Evolutionary conservation across 179 eudicot genomes (phyloP).

Genomic region (Camellia oleifera): DNA sequence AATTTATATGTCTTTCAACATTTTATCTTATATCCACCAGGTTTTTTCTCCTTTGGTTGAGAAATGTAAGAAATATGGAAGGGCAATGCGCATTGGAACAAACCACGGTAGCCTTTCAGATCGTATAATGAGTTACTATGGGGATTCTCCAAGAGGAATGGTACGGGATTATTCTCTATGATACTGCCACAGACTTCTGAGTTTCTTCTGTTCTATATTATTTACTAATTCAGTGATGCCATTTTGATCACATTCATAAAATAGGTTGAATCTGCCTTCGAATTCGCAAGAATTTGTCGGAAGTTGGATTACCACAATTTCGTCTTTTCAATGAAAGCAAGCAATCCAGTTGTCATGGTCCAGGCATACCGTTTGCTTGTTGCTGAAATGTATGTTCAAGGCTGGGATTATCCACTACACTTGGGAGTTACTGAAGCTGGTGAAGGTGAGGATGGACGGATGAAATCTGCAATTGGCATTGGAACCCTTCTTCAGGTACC

Average conservation of each 20-base stretch:
- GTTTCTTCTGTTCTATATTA: neutral
- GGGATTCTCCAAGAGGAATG: slow-evolving; percentile 99
- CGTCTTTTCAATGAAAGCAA: slow-evolving; percentile 97
- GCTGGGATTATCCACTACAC: slow-evolving; percentile 97
- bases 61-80: slow-evolving; percentile 92
- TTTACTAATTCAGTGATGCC: slow-evolving; percentile 10
- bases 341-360: slow-evolving; percentile 98
- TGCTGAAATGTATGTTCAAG: slow-evolving; percentile 92
- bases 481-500: slow-evolving; percentile 98
- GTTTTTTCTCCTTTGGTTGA: slow-evolving; percentile 94
- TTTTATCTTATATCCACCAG: slow-evolving; percentile 33
- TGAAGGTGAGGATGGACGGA: slow-evolving; percentile 98
- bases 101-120: slow-evolving; percentile 99
- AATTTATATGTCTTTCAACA: neutral
- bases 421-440: slow-evolving; percentile 99
- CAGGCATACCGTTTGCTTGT: slow-evolving; percentile 93
- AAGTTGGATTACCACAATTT: slow-evolving; percentile 94
- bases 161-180: slow-evolving; percentile 33
- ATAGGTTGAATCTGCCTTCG: slow-evolving; percentile 99
- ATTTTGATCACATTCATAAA: slow-evolving; percentile 18
- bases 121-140: slow-evolving; percentile 98
- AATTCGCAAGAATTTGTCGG: slow-evolving; percentile 96
- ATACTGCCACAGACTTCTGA: slow-evolving; percentile 10
- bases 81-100: slow-evolving; percentile 99
- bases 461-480: slow-evolving; percentile 98